These are phyloP conservation scores for Nicotiana noctiflora DNA, from an alignment of 257 asterid genomes.

Conservation along the genomic window DNA sequence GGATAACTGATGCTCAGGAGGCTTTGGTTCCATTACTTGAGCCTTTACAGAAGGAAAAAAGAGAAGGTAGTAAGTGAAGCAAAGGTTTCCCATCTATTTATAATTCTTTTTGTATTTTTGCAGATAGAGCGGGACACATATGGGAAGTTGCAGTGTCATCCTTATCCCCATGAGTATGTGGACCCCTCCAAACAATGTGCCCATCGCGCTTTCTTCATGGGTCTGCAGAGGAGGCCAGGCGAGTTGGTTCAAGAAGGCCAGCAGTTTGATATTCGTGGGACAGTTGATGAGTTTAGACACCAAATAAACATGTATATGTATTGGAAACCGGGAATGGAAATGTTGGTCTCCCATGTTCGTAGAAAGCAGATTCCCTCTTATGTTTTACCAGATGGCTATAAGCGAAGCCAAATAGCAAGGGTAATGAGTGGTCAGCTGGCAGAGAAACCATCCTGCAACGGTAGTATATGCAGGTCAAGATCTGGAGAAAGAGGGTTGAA, in stretches of 20 bases:
- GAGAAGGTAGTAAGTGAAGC: neutral
- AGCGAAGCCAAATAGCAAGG: conserved; percentile 51
- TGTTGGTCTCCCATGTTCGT: conserved; percentile 80
- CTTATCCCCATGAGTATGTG: conserved; percentile 66
- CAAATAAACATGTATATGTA: conserved; percentile 61
- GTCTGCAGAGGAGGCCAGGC: conserved; percentile 82
- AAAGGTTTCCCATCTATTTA: conserved; percentile 10
- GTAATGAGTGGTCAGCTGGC: conserved; percentile 31
- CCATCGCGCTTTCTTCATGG: conserved; percentile 81
- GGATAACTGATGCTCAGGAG: neutral
- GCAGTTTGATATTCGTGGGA: conserved; percentile 85
- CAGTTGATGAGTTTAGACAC: conserved; percentile 89
- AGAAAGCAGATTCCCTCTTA: conserved; percentile 83
- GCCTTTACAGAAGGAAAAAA: neutral
- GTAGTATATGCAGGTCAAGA: conserved; percentile 34
- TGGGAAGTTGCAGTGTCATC: conserved; percentile 90
- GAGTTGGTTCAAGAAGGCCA: conserved; percentile 83
- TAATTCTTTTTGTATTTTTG: conserved; percentile 24
- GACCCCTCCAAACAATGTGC: conserved; percentile 65
- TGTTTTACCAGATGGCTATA: conserved; percentile 76
- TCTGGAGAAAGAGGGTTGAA: conserved; percentile 12
- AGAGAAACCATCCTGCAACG: conserved; percentile 29
- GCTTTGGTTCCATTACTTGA: neutral
- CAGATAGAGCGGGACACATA: conserved; percentile 90
- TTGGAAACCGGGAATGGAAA: conserved; percentile 92